These are phyloP conservation scores for Cynara cardunculus DNA, from an alignment of 129 eudicot genomes.

Conservation along the genomic window DNA sequence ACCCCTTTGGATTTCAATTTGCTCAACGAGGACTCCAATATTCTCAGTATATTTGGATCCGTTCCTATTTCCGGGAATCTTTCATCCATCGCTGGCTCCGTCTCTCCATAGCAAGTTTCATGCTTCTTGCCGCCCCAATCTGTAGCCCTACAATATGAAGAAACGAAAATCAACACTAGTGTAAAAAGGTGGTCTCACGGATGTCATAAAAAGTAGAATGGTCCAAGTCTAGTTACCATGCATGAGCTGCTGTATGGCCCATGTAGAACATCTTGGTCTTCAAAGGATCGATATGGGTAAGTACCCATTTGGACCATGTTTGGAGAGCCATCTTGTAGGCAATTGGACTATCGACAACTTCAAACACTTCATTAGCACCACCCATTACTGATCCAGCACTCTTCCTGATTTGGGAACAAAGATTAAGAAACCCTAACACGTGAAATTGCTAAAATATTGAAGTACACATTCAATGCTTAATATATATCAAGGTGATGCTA, in stretches of 20 bases:
- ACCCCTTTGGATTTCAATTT: slow-evolving; percentile 27
- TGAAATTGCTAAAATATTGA: slow-evolving; percentile 10
- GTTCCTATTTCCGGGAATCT: slow-evolving; percentile 33
- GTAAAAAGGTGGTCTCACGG: too few relatives aligned
- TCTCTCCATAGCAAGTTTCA: slow-evolving; percentile 22
- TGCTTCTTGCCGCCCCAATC: slow-evolving; percentile 33
- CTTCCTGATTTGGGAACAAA: slow-evolving; percentile 27
- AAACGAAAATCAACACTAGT: neutral
- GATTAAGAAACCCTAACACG: neutral
- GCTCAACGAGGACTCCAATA: slow-evolving; percentile 18
- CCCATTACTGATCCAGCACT: slow-evolving; percentile 50
- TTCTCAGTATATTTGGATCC: slow-evolving; percentile 19
- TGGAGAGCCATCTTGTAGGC: slow-evolving; percentile 58
- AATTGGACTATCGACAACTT: slow-evolving; percentile 40
- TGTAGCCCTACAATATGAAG: slow-evolving; percentile 19
- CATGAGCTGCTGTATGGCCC: slow-evolving; percentile 63
- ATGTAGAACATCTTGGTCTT: slow-evolving; percentile 59
- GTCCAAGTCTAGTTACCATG: slow-evolving; percentile 34
- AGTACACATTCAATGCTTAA: neutral
- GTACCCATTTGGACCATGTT: slow-evolving; percentile 75
- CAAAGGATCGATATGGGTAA: slow-evolving; percentile 40
- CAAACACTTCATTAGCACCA: slow-evolving; percentile 37
- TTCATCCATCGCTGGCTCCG: slow-evolving; percentile 21
- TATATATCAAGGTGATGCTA: neutral
- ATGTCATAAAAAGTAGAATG: too few relatives aligned